Conservation (phyloP, 768 basidiomycete genomes). For the Aureoboletus auriporus region DNA sequence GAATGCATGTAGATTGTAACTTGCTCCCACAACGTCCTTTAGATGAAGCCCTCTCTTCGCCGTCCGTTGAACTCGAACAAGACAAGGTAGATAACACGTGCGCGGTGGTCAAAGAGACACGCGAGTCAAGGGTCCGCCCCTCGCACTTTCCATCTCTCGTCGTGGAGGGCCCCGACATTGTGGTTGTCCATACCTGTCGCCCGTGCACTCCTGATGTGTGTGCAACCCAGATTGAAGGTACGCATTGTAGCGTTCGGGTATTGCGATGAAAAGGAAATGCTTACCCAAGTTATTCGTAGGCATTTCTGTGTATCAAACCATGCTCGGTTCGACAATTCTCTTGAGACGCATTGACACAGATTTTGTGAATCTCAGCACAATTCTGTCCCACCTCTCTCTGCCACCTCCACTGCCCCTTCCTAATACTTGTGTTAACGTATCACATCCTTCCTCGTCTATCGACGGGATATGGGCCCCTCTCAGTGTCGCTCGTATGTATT, state of each 20-base stretch:
- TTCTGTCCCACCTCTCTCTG: slow-evolving; percentile 38
- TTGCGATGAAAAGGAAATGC: neutral
- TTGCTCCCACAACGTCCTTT: slow-evolving; percentile 5
- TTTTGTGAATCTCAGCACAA: slow-evolving; percentile 64
- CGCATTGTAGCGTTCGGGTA: slow-evolving; percentile 12
- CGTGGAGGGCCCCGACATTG: slow-evolving; percentile 26
- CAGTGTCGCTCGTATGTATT: slow-evolving; percentile 45
- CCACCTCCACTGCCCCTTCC: slow-evolving; percentile 31
- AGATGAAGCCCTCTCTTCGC: neutral
- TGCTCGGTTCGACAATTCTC: slow-evolving; percentile 49
- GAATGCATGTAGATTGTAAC: slow-evolving; percentile 9
- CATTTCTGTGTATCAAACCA: slow-evolving; percentile 72
- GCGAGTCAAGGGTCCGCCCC: slow-evolving; percentile 1
- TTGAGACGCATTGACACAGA: slow-evolving; percentile 76
- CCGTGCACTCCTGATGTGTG: slow-evolving; percentile 60
- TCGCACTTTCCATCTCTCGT: slow-evolving; percentile 1
- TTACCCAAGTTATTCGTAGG: slow-evolving; percentile 37
- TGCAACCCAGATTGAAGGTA: slow-evolving; percentile 71
- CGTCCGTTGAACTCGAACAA: slow-evolving; percentile 1
- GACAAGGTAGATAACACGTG: slow-evolving; percentile 1
- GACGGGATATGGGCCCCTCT: slow-evolving; percentile 73
- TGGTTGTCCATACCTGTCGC: slow-evolving; percentile 61
- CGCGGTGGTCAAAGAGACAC: slow-evolving; percentile 4
- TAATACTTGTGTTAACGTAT: slow-evolving; percentile 47
- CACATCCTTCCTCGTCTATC: slow-evolving; percentile 49